These are phyloP conservation scores for Sporisorium exsertum DNA, from an alignment of 1,284 basidiomycete genomes.

Conservation along the genomic window DNA sequence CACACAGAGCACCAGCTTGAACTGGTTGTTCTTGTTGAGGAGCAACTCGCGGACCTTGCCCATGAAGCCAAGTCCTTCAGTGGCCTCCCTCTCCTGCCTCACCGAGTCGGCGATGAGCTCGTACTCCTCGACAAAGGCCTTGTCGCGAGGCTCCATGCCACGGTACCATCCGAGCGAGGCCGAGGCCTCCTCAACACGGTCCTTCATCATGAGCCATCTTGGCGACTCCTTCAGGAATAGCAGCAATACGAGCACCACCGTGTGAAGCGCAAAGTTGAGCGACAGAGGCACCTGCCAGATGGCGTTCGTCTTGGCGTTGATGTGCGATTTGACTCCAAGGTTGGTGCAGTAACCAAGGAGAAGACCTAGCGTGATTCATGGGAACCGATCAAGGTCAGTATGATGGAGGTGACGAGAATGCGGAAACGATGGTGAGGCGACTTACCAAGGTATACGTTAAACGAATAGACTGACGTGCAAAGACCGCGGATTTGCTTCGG, in stretches of 20 bases:
- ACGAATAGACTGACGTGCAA: constrained; percentile 50
- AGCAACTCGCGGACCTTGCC: constrained; percentile 38
- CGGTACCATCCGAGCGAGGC: constrained; percentile 72
- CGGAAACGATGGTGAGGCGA: not conserved
- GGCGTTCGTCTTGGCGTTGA: constrained; percentile 29
- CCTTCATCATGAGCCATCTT: constrained; percentile 82
- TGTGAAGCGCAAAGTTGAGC: constrained; percentile 42
- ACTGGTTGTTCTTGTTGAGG: constrained; percentile 48
- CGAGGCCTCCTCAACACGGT: constrained; percentile 74
- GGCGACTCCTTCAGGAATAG: constrained; percentile 78
- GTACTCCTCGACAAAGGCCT: constrained; percentile 38
- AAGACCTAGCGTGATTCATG: too few species aligned
- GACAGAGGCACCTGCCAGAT: constrained; percentile 42
- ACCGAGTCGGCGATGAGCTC: constrained; percentile 46
- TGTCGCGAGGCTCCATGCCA: constrained; percentile 38
- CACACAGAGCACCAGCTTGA: constrained; percentile 43
- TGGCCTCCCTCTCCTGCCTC: constrained; percentile 36
- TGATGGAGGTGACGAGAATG: not conserved
- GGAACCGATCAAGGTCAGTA: not conserved
- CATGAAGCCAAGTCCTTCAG: constrained; percentile 31
- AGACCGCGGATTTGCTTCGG: constrained; percentile 49
- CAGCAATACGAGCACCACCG: constrained; percentile 70
- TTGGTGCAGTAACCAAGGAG: constrained; percentile 38
- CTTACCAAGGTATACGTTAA: constrained; percentile 38
- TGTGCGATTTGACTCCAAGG: constrained; percentile 25